Conservation (phyloP, 164 flowering plant species). For the Berberis vulgaris region DNA sequence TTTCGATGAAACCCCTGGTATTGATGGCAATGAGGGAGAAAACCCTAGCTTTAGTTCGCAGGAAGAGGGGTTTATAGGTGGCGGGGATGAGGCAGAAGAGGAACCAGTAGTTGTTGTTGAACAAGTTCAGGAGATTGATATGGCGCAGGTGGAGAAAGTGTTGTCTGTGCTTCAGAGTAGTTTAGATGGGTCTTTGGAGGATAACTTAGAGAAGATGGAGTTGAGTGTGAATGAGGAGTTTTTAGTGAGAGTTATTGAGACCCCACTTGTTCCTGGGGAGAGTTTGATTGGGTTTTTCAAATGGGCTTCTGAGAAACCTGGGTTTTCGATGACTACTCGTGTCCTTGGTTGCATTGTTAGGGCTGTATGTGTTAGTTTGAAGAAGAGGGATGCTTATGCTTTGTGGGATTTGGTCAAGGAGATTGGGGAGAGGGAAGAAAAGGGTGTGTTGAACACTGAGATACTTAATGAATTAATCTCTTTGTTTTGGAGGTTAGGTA, state of each 20-base stretch:
- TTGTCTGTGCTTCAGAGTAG: conserved; percentile 34
- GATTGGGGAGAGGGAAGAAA: conserved; percentile 43
- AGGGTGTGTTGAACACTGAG: conserved; percentile 30
- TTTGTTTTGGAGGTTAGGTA: conserved; percentile 46
- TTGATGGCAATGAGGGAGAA: neutral
- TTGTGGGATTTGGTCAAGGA: conserved; percentile 81
- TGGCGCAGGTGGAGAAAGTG: conserved; percentile 27
- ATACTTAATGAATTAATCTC: conserved; percentile 57
- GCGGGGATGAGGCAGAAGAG: neutral
- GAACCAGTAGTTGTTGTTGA: neutral
- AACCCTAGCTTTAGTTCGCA: neutral
- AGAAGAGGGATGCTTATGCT: conserved; percentile 38
- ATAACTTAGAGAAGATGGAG: conserved; percentile 21
- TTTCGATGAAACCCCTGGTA: conserved; percentile 3
- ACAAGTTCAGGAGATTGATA: conserved; percentile 1
- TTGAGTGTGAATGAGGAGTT: conserved; percentile 30
- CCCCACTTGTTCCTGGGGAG: conserved; percentile 34
- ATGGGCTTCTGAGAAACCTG: conserved; percentile 36
- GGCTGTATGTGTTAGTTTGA: conserved; percentile 21
- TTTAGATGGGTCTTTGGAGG: conserved; percentile 22
- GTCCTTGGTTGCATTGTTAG: conserved; percentile 38
- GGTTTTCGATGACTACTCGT: conserved; percentile 17
- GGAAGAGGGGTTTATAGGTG: neutral
- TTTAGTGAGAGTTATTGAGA: conserved; percentile 16
- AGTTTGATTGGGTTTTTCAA: conserved; percentile 48